Conservation (phyloP, 129 eudicot species). For the Tagetes patula region DNA sequence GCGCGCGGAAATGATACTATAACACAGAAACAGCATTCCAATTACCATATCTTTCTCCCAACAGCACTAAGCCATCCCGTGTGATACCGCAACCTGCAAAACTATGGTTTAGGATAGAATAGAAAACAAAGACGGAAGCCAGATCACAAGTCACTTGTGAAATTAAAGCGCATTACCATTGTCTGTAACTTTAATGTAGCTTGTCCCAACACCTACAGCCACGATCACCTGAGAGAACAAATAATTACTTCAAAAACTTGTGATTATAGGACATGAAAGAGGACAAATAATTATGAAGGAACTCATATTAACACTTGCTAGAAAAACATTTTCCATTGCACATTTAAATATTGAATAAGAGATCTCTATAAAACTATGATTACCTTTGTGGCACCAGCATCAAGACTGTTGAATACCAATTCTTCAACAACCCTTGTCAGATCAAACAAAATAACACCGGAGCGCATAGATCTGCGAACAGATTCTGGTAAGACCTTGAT, state of each 20-base stretch:
- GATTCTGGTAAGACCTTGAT: constrained; percentile 76
- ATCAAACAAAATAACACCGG: constrained; percentile 67
- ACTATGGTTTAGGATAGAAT: constrained; percentile 1
- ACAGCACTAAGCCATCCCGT: constrained; percentile 77
- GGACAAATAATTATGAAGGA: not conserved
- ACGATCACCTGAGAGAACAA: constrained; percentile 57
- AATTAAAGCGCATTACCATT: constrained; percentile 48
- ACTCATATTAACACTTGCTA: constrained; percentile 1
- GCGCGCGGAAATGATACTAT: constrained; percentile 10
- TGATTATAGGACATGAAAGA: not conserved
- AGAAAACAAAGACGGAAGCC: constrained; percentile 7
- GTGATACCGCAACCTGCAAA: constrained; percentile 83
- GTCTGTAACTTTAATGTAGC: constrained; percentile 77
- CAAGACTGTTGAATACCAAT: constrained; percentile 84
- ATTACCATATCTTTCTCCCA: constrained; percentile 91
- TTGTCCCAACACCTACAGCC: constrained; percentile 60
- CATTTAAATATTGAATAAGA: not conserved
- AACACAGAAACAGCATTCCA: not conserved
- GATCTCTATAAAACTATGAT: not conserved
- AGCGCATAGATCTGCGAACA: constrained; percentile 65
- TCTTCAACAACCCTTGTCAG: constrained; percentile 85
- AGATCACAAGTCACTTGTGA: constrained; percentile 14
- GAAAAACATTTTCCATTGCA: not conserved
- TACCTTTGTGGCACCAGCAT: constrained; percentile 96
- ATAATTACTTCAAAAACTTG: constrained; percentile 5